Conservation (phyloP, 2,329 filamentous ascomycete species). For the Penicillium sp. region DNA sequence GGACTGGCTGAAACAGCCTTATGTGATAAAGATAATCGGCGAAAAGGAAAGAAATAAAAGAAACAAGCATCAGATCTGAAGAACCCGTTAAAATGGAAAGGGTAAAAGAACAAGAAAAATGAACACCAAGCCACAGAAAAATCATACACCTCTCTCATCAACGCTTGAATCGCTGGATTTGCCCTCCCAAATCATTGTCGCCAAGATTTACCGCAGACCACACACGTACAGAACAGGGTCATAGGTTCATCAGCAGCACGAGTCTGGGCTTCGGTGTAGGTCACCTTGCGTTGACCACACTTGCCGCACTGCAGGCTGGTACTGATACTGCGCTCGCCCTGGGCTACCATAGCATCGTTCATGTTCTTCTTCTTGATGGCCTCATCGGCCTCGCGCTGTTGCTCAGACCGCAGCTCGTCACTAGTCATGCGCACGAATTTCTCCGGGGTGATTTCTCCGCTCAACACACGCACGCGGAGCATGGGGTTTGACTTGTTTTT, state of each 20-base stretch:
- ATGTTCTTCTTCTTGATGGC: slow-evolving; percentile 88
- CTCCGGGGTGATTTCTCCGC: slow-evolving; percentile 68
- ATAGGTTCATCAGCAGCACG: slow-evolving; percentile 88
- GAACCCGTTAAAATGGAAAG: neutral
- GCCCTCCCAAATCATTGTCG: slow-evolving; percentile 31
- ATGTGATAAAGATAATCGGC: neutral
- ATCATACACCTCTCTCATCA: neutral
- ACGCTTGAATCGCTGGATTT: neutral
- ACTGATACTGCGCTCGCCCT: slow-evolving; percentile 87
- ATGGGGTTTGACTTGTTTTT: slow-evolving; percentile 86
- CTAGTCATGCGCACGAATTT: slow-evolving; percentile 83
- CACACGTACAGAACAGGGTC: slow-evolving; percentile 50
- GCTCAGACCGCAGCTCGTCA: slow-evolving; percentile 86
- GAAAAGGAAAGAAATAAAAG: neutral
- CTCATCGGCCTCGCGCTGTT: slow-evolving; percentile 73
- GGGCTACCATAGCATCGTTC: slow-evolving; percentile 93
- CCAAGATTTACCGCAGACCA: slow-evolving; percentile 52
- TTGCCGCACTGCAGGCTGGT: slow-evolving; percentile 85
- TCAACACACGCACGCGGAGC: slow-evolving; percentile 73
- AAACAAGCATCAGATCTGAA: neutral
- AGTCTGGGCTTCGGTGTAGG: slow-evolving; percentile 95
- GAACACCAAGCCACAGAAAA: slow-evolving; percentile 8
- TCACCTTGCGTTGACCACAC: slow-evolving; percentile 91
- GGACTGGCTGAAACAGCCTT: neutral
- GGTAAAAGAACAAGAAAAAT: neutral